A percentile compares a stretch with the other conserved stretches of the same genome.
Evolutionary conservation across 352 stramenopile species (phyloP).

Genomic region (Phytophthora cryptogea): DNA sequence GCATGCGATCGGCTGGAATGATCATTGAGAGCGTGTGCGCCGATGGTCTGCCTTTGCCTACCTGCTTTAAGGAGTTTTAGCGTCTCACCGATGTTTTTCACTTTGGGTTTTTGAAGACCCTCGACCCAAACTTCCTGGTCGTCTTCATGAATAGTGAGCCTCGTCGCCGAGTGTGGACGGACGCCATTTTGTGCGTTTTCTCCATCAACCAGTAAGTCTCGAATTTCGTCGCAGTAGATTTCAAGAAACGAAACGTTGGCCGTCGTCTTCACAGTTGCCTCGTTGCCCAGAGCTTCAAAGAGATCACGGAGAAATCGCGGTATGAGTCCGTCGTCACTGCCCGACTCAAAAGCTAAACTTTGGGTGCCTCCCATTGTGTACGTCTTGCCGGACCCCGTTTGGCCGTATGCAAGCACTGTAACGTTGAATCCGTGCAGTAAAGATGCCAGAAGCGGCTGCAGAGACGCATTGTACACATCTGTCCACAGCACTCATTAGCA

Average conservation of each 20-base stretch:
- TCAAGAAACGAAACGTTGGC: slow-evolving; percentile 90
- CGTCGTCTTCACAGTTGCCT: slow-evolving; percentile 31
- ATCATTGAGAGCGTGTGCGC: slow-evolving; percentile 80
- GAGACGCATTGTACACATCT: slow-evolving; percentile 71
- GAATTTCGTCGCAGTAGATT: slow-evolving; percentile 98
- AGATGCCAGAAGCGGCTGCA: slow-evolving; percentile 74
- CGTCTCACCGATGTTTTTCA: slow-evolving; percentile 52
- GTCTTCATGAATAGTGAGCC: slow-evolving; percentile 55
- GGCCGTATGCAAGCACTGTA: slow-evolving; percentile 82
- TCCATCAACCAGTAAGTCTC: slow-evolving; percentile 87
- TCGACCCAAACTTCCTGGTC: slow-evolving; percentile 67
- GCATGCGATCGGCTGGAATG: slow-evolving; percentile 86
- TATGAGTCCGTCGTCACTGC: slow-evolving; percentile 68
- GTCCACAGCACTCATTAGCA: slow-evolving; percentile 5
- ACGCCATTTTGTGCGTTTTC: slow-evolving; percentile 38
- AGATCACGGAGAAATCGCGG: slow-evolving; percentile 76
- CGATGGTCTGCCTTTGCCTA: slow-evolving; percentile 68
- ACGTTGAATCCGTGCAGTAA: slow-evolving; percentile 89
- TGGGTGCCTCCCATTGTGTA: slow-evolving; percentile 76
- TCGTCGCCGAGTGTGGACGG: slow-evolving; percentile 1
- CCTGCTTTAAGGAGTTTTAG: slow-evolving; percentile 67
- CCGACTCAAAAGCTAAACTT: slow-evolving; percentile 20
- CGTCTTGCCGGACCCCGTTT: slow-evolving; percentile 84
- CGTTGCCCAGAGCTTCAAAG: slow-evolving; percentile 46
- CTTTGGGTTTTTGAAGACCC: slow-evolving; percentile 65